Evolutionary conservation across 2,329 filamentous ascomycete species (phyloP).

Genomic region (Ciborinia camelliae): DNA sequence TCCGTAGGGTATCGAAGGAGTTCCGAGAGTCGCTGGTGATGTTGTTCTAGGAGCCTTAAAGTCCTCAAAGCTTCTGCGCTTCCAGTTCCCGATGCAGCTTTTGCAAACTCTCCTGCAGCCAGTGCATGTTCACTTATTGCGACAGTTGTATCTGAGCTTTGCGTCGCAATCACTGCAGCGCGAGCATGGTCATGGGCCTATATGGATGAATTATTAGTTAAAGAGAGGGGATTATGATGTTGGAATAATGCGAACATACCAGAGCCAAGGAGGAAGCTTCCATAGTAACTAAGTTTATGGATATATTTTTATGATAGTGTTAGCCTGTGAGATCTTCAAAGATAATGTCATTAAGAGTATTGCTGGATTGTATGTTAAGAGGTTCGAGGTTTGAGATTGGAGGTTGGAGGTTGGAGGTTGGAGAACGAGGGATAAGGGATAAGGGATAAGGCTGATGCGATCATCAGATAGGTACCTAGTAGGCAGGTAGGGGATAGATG

Average conservation of each 20-base stretch:
- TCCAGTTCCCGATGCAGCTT: constrained; percentile 69
- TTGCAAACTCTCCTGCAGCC: constrained; percentile 84
- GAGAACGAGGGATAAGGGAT: neutral
- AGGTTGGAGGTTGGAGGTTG: neutral
- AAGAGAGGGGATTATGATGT: constrained; percentile 24
- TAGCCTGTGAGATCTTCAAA: no score
- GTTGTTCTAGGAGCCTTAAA: constrained; percentile 77
- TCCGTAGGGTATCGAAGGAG: constrained; percentile 66
- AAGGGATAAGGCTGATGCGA: neutral
- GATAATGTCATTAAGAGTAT: neutral
- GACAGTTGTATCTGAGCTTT: constrained; percentile 67
- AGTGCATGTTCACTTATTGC: constrained; percentile 85
- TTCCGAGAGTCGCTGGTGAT: constrained; percentile 80
- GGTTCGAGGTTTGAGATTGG: neutral
- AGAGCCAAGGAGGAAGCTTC: constrained; percentile 66
- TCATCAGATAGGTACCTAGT: constrained; percentile 4
- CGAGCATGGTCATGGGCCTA: constrained; percentile 86
- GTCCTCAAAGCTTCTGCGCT: constrained; percentile 75
- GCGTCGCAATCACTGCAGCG: constrained; percentile 72
- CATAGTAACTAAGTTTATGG: constrained; percentile 46
- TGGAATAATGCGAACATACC: constrained; percentile 42
- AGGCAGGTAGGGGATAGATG: no score
- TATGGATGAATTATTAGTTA: constrained; percentile 10
- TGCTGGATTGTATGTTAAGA: neutral
- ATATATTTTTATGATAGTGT: neutral